Evolutionary conservation across 176 grass and related monocot species (phyloP).

Genomic region (Dendrocalamus sinicus): DNA sequence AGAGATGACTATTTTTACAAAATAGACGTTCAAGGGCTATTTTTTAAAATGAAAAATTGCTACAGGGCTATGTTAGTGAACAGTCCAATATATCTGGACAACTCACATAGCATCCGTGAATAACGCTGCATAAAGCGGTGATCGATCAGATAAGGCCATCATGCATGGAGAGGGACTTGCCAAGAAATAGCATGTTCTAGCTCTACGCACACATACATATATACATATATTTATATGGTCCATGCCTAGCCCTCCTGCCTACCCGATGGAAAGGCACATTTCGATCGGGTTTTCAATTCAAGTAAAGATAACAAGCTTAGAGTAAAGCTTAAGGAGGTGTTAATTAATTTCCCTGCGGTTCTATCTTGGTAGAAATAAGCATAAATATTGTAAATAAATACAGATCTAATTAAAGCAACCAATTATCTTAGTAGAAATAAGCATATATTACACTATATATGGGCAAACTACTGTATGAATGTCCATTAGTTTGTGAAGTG

Average conservation of each 20-base stretch:
- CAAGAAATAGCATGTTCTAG: slow-evolving; percentile 59
- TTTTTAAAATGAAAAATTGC: too few species aligned
- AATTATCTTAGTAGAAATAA: too few species aligned
- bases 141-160: slow-evolving; percentile 63
- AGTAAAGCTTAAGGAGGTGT: too few species aligned
- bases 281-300: not conserved
- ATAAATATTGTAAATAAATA: not conserved
- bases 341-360: not conserved
- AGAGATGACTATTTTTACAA: too few species aligned
- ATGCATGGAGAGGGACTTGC: slow-evolving; percentile 60
- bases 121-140: slow-evolving; percentile 47
- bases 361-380: not conserved
- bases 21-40: too few species aligned
- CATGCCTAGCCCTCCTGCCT: slow-evolving; percentile 44
- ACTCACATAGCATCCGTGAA: slow-evolving; percentile 5
- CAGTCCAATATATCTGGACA: slow-evolving; percentile 23
- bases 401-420: not conserved
- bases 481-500: too few species aligned
- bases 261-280: slow-evolving; percentile 35
- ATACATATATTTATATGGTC: slow-evolving; percentile 38
- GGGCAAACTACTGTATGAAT: too few species aligned
- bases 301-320: not conserved
- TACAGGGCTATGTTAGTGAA: too few species aligned
- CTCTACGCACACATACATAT: not conserved
- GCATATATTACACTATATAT: not conserved